Base-by-base conservation (phyloP, 129 eudicot species). In the Pulicaria dysenterica region DNA sequence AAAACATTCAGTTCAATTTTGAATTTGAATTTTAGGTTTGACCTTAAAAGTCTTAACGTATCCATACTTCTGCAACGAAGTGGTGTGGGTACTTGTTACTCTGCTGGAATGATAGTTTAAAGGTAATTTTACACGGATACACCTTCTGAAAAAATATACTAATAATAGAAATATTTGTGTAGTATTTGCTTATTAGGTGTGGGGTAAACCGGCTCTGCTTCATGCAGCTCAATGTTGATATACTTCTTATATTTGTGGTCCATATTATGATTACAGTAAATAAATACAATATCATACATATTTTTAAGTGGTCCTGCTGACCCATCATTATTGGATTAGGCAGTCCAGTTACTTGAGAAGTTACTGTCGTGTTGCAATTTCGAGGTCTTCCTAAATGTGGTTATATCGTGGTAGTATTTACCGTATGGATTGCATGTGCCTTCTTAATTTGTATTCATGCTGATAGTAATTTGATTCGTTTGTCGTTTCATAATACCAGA, bases 21-120 rank as follows among this genome's bases (percentile, higher is more conserved):
- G 77, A 70, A 62, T 70, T 78, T 78, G 59, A 34, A 78, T 31
- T 62, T 7, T 61, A 70, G 58, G 73, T 47, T 78, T 78, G 77
- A 78, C 82, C 37, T 71, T 3, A 31, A 36, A 41, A 54, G 67
- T 14, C 46, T 14, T n/a, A 67, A 47, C 10, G 37, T 57, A 68
- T 57, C 9, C 37, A 37, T 65, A 54, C 13, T 43, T 66, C 73
- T 67, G 73, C 47, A 36, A 36, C 17, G 40, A 45, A 54, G 38
- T 57, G 37, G 38, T 75, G 16, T 56, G 42, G 56, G 65, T 67
- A 37, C 37, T 45, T 56, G 71, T 55, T 56, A 57, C 59, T 34
- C 15, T 38, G 12, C 46, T 11, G 74, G 12, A 45, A 51, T 61
- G 50, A 41, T 70, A 13, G 48, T 55, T 54, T 58, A 31, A 55